These are phyloP conservation scores for Candida sanyaensis DNA, from an alignment of 1,139 yeast genomes.

Conservation along the genomic window DNA sequence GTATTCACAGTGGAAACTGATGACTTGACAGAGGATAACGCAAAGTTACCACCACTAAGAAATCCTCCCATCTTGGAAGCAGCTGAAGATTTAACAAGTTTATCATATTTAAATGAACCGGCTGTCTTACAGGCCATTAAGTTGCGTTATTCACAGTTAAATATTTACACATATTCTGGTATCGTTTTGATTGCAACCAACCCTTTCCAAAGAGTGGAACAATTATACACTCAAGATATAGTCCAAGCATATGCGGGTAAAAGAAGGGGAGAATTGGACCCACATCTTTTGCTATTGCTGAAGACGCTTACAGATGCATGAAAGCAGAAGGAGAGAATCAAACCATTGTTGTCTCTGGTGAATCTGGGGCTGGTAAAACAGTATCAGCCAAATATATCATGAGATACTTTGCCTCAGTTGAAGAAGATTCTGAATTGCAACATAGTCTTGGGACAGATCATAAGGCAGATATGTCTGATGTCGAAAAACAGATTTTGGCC, in stretches of 20 bases:
- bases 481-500: conserved; percentile 93
- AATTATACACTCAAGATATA: conserved; percentile 85
- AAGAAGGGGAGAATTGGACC: conserved; percentile 91
- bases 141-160: conserved; percentile 83
- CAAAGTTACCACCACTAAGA: conserved; percentile 76
- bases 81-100: conserved; percentile 89
- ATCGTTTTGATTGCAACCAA: conserved; percentile 95
- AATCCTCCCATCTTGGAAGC: conserved; percentile 94
- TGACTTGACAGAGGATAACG: conserved; percentile 48
- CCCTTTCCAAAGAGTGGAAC: conserved; percentile 92
- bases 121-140: conserved; percentile 94
- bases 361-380: conserved; percentile 98
- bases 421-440: conserved; percentile 48
- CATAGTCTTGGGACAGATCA: conserved; percentile 24
- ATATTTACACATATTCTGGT: conserved; percentile 95
- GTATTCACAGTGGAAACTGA: conserved; percentile 56
- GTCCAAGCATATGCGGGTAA: conserved; percentile 94
- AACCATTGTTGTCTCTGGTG: conserved; percentile 96
- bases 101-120: conserved; percentile 94
- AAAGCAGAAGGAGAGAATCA: conserved; percentile 81
- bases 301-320: conserved; percentile 97
- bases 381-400: conserved; percentile 96
- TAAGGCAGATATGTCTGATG: conserved; percentile 79
- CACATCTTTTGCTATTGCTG: conserved; percentile 97
- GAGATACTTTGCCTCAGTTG: conserved; percentile 97